phyloP scores from a whole-genome alignment of 208 protist genomes.

The Naegleria fowleri region DNA sequence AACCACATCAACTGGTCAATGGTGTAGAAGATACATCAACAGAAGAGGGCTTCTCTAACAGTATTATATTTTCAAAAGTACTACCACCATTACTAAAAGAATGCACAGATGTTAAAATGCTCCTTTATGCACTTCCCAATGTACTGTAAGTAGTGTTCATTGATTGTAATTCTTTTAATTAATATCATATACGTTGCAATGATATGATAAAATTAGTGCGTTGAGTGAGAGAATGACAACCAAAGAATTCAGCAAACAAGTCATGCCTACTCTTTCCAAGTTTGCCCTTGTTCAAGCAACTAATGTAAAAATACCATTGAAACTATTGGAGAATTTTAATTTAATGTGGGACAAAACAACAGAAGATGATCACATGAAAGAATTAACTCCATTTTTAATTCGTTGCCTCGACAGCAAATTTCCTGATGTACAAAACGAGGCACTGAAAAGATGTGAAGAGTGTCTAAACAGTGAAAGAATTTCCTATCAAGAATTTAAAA shows the following conservation, averaged over 20 bases:
- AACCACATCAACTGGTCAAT: background rate
- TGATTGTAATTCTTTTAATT: too few species aligned
- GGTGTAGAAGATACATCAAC: background rate
- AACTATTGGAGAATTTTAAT: background rate
- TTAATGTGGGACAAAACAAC: constrained; percentile 10
- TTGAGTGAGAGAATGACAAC: background rate
- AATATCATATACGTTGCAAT: too few species aligned
- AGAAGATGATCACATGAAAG: background rate
- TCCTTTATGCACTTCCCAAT: background rate
- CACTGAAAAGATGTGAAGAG: constrained; percentile 25
- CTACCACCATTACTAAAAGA: constrained; percentile 18
- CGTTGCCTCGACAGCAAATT: background rate
- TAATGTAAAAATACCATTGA: background rate
- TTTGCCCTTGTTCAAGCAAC: background rate
- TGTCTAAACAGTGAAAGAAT: background rate
- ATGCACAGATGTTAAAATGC: constrained; percentile 16
- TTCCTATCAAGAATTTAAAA: background rate
- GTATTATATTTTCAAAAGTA: background rate
- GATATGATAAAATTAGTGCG: background rate
- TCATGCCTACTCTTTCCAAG: constrained; percentile 10
- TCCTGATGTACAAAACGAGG: constrained; percentile 16
- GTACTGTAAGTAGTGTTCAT: background rate
- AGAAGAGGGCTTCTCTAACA: background rate
- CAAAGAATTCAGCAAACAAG: background rate
- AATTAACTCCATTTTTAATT: constrained; percentile 3